Conservation (phyloP, 2,329 filamentous ascomycete species). For the Beauveria medogensis region DNA sequence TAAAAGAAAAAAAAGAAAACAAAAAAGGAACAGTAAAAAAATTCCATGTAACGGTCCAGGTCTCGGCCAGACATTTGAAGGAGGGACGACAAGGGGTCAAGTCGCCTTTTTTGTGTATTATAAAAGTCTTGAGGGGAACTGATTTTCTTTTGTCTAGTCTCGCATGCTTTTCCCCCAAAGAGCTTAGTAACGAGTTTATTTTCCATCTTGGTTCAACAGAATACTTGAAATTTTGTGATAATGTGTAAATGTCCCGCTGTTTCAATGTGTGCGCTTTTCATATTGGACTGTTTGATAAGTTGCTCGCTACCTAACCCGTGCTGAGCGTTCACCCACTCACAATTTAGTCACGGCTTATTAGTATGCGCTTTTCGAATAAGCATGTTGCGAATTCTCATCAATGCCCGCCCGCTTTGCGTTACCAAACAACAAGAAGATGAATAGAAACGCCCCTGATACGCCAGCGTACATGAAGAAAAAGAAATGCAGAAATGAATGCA, state of each 20-base stretch:
- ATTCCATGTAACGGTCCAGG: not conserved
- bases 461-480: not conserved
- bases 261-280: not conserved
- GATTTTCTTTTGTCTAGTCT: slow-evolving; percentile 2
- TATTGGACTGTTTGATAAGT: not conserved
- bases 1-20: not conserved
- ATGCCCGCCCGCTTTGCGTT: not conserved
- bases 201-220: not conserved
- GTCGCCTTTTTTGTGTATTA: slow-evolving; percentile 2
- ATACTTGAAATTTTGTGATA: no score
- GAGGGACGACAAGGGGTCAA: not conserved
- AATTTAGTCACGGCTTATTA: not conserved
- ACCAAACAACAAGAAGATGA: not conserved
- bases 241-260: not conserved
- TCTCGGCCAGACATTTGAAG: not conserved
- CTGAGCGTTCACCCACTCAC: not conserved
- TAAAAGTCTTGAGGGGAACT: not conserved
- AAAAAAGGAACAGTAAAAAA: not conserved
- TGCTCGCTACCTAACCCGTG: not conserved
- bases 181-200: slow-evolving; percentile 3
- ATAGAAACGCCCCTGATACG: not conserved
- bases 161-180: not conserved
- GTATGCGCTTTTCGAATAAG: not conserved
- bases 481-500: not conserved
- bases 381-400: not conserved